Base-by-base conservation (phyloP, 331 rosid genomes). In the Quercus lobata region DNA sequence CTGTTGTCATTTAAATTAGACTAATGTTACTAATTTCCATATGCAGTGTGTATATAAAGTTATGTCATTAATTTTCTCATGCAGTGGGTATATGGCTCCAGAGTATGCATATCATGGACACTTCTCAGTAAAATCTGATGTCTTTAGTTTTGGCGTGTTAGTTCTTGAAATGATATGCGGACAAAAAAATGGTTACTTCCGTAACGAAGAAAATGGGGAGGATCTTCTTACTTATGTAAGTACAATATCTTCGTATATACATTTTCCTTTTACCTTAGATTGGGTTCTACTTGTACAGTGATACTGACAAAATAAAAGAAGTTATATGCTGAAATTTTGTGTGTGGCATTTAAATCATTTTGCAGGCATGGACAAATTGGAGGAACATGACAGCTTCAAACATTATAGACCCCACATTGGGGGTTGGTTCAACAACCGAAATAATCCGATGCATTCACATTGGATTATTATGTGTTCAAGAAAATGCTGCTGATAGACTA, bases 391-490 rank as follows among this genome's bases (percentile, higher is more conserved):
- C 74, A 44, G 37, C 79, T 8, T 24, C 82, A 10, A 80, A 87
- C 41, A 60, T 87, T 44, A 58, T 80, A 30, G 92, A 87, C 78
- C 82, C 89, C 7, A 19, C 75, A 5, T 27, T 92, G 62, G 76
- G 25, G 7, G 58, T 18, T 5, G 74, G 76, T 41, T 78, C 87
- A 25, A 60, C 22, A 25, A 55, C 4, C 21, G 89, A 85, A 82
- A 77, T 85, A 34, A 62, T 79, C 61, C 83, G 86, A 80, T 86
- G 89, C 80, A 65, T 89, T 17, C 91, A 86, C 29, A 87, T 90
- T 60, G 90, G 86, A 1, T 84, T 91, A n/a, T 80, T 91, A 0
- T 87, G 92, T 78, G 91, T 86, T 57, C 92, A 90, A 83, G 91
- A 87, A 75, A 80, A 79, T 17, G 34, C 63, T 17, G 77, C 12